phyloP scores from a whole-genome alignment of 2,329 filamentous ascomycete species.

The Graphilbum sp. region DNA sequence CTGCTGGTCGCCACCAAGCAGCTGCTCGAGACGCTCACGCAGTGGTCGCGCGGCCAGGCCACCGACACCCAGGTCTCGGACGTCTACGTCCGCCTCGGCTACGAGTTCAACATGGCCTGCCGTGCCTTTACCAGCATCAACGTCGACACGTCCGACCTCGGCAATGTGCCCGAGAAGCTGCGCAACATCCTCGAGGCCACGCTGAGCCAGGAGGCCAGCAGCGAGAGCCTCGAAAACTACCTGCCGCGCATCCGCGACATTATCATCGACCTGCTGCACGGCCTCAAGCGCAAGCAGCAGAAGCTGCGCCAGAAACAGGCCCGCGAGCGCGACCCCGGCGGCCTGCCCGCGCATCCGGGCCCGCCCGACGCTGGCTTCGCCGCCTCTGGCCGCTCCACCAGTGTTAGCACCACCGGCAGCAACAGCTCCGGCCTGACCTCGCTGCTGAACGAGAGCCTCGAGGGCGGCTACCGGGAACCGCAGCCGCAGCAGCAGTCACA shows the following conservation, averaged over 20 bases:
- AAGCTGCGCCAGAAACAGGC: slow-evolving; percentile 53
- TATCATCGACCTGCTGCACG: slow-evolving; percentile 93
- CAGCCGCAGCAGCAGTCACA: slow-evolving; percentile 12
- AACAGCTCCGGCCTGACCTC: slow-evolving; percentile 39
- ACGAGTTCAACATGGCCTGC: slow-evolving; percentile 98
- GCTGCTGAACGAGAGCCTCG: slow-evolving; percentile 42
- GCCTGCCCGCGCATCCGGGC: slow-evolving; percentile 9
- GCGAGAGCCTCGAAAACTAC: slow-evolving; percentile 85
- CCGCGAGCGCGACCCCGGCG: slow-evolving; percentile 42
- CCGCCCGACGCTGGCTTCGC: background rate
- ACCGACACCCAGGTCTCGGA: slow-evolving; percentile 94
- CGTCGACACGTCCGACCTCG: slow-evolving; percentile 84
- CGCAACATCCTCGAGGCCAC: slow-evolving; percentile 89
- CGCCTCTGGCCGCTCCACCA: slow-evolving; percentile 28
- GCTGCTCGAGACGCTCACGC: slow-evolving; percentile 87
- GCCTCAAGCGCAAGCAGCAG: slow-evolving; percentile 92
- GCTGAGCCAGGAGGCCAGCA: slow-evolving; percentile 87
- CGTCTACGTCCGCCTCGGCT: slow-evolving; percentile 91
- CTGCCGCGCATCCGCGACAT: slow-evolving; percentile 91
- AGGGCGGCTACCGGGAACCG: slow-evolving; percentile 29
- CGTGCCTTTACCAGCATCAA: slow-evolving; percentile 93
- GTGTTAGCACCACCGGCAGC: slow-evolving; percentile 42
- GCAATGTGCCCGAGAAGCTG: slow-evolving; percentile 84
- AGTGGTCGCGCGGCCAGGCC: slow-evolving; percentile 88
- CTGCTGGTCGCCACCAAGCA: slow-evolving; percentile 96